These are phyloP conservation scores for Penicillium psychrosexuale DNA, from an alignment of 2,329 filamentous ascomycete species.

Conservation along the genomic window DNA sequence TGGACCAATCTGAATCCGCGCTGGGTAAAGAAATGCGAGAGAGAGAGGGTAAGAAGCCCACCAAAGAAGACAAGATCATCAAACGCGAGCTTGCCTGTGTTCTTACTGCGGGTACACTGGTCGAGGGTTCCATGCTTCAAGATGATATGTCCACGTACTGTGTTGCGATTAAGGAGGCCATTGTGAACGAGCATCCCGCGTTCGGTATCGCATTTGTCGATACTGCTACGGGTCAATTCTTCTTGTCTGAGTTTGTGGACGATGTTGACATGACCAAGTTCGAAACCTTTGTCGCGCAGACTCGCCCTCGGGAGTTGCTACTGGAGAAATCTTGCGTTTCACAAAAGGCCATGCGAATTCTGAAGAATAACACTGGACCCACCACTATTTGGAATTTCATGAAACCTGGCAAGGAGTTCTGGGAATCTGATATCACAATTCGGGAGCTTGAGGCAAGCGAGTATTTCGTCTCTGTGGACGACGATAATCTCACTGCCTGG, in stretches of 20 bases:
- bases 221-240: slow-evolving; percentile 92
- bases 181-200: slow-evolving; percentile 67
- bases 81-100: slow-evolving; percentile 86
- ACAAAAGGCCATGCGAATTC: slow-evolving; percentile 81
- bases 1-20: slow-evolving; percentile 95
- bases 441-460: slow-evolving; percentile 75
- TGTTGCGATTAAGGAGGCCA: slow-evolving; percentile 82
- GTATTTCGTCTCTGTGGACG: slow-evolving; percentile 68
- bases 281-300: slow-evolving; percentile 94
- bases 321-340: slow-evolving; percentile 85
- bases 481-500: slow-evolving; percentile 66
- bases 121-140: slow-evolving; percentile 94
- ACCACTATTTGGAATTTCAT: slow-evolving; percentile 95
- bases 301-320: slow-evolving; percentile 79
- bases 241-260: slow-evolving; percentile 85
- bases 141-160: slow-evolving; percentile 97
- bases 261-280: slow-evolving; percentile 94
- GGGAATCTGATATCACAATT: slow-evolving; percentile 76
- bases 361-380: slow-evolving; percentile 92
- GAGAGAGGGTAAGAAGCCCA: slow-evolving; percentile 57
- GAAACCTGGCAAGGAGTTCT: slow-evolving; percentile 84
- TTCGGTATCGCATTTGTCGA: slow-evolving; percentile 95
- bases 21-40: slow-evolving; percentile 99
- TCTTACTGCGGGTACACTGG: slow-evolving; percentile 85
- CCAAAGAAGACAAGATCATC: slow-evolving; percentile 88